Evolutionary conservation across 1,284 basidiomycete genomes (phyloP), one percentile per base, ranked within the genome.

Genomic region (Cronartium quercuum): DNA sequence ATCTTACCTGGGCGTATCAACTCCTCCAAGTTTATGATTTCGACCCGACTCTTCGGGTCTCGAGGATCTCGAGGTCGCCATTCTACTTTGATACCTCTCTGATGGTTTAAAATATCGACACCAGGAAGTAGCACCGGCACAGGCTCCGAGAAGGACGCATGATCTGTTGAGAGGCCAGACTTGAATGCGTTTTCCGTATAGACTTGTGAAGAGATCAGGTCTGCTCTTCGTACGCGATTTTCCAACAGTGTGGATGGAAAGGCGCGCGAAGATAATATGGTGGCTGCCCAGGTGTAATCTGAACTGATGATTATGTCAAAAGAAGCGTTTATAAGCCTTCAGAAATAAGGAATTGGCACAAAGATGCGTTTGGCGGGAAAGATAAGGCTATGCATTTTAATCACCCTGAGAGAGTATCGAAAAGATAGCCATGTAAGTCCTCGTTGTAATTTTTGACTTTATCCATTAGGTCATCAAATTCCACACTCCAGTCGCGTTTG

Each of bases 201-300:
- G 67, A 61, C n/a, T 35, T 10, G 44, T 21, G 29, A 13, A 7
- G 29, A 3, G 9, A 42, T 15, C 21, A 44, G 38, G 9, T n/a
- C 29, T 12, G n/a, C 12, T 24, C 7, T 65, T 2, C 0, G 41
- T 6, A 37, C 21, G 24, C 29, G 3, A 44, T 41, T 9, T 10
- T 10, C 15, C 15, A 74, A 29, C 24, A 74, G 55, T 3, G 51
- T 62, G 6, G 71, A 74, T 15, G 64, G 40, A 47, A 74, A 74
- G 3, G 64, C 65, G 34, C 71, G 47, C 6, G 71, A 74, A 13
- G 64, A 58, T 38, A 74, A 44, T 15, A 67, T 74, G 6, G 71
- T 74, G 34, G 47, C 34, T 7, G 71, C 71, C 71, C 71, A 74
- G 13, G 67, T 47, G 38, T 74, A 74, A 47, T 66, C 71, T 21